These are phyloP conservation scores for Saxophila tyrrhenica DNA, from an alignment of 495 filamentous ascomycete genomes.

Conservation along the genomic window DNA sequence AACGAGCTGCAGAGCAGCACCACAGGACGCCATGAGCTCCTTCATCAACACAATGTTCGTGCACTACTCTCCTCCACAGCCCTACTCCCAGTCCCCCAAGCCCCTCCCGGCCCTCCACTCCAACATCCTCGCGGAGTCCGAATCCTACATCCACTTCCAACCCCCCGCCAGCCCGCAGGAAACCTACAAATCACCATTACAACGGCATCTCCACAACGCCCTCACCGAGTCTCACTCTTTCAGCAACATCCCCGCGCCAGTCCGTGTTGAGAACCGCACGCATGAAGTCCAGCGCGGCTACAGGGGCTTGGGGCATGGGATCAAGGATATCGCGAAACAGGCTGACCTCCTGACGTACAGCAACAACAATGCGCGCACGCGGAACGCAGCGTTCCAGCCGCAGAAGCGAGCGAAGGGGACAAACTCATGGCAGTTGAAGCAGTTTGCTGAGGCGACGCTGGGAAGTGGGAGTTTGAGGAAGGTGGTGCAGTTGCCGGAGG, in stretches of 20 bases:
- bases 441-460: conserved; percentile 94
- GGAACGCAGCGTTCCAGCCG: conserved; percentile 74
- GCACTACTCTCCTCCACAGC: conserved; percentile 30
- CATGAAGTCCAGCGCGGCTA: conserved; percentile 9
- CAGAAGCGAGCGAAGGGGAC: conserved; percentile 78
- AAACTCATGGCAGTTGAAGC: conserved; percentile 87
- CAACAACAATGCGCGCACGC: conserved; percentile 70
- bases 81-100: conserved; percentile 25
- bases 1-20: conserved; percentile 10
- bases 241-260: conserved; percentile 7
- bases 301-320: conserved; percentile 7
- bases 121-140: conserved; percentile 23
- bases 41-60: conserved; percentile 66
- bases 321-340: conserved; percentile 8
- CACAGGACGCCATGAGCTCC: too few relatives aligned
- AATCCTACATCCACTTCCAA: conserved; percentile 23
- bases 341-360: conserved; percentile 32
- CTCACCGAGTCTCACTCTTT: not conserved
- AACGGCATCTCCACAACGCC: conserved; percentile 13
- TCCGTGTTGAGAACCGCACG: conserved; percentile 1
- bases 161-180: conserved; percentile 9
- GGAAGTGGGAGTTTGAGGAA: conserved; percentile 91
- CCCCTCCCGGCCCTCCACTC: conserved; percentile 29
- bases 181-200: conserved; percentile 18
- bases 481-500: conserved; percentile 91